These are phyloP conservation scores for Metschnikowia hibisci DNA, from an alignment of 805 yeast genomes.

Conservation along the genomic window DNA sequence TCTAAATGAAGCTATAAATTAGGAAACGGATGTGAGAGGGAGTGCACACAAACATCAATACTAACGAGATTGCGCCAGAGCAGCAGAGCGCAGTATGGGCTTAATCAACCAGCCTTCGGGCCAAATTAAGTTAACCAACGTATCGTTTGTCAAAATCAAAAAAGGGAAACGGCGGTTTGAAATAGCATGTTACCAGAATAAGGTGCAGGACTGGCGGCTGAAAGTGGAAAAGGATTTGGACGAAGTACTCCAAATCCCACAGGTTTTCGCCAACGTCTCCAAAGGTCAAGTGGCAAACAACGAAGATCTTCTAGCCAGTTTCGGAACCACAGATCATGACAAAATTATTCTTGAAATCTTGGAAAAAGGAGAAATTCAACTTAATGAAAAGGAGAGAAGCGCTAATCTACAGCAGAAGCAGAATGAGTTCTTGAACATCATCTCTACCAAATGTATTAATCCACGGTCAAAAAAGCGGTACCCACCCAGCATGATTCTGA, in stretches of 20 bases:
- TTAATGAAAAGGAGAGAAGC: constrained; percentile 88
- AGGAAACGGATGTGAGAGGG: not conserved
- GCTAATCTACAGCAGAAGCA: constrained; percentile 68
- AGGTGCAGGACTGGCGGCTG: constrained; percentile 91
- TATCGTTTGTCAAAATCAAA: constrained; percentile 85
- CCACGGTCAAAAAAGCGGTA: constrained; percentile 87
- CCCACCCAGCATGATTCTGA: constrained; percentile 91
- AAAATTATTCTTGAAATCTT: constrained; percentile 76
- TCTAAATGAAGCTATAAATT: no score
- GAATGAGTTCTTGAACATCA: constrained; percentile 76
- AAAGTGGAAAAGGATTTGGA: constrained; percentile 89
- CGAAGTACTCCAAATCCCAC: constrained; percentile 95
- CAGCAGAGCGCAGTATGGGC: constrained; percentile 25
- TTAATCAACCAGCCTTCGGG: constrained; percentile 81
- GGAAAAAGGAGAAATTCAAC: constrained; percentile 88
- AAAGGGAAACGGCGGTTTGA: constrained; percentile 91
- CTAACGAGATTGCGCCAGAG: not conserved
- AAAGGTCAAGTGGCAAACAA: constrained; percentile 91
- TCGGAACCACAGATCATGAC: constrained; percentile 73
- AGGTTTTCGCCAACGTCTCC: constrained; percentile 86
- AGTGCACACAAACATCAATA: not conserved
- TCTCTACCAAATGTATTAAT: constrained; percentile 87
- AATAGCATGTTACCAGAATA: constrained; percentile 93
- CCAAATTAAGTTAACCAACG: constrained; percentile 89
- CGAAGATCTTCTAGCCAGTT: constrained; percentile 70